These are phyloP conservation scores for Diaporthe ampelina DNA, from an alignment of 2,329 filamentous ascomycete genomes.

Conservation along the genomic window DNA sequence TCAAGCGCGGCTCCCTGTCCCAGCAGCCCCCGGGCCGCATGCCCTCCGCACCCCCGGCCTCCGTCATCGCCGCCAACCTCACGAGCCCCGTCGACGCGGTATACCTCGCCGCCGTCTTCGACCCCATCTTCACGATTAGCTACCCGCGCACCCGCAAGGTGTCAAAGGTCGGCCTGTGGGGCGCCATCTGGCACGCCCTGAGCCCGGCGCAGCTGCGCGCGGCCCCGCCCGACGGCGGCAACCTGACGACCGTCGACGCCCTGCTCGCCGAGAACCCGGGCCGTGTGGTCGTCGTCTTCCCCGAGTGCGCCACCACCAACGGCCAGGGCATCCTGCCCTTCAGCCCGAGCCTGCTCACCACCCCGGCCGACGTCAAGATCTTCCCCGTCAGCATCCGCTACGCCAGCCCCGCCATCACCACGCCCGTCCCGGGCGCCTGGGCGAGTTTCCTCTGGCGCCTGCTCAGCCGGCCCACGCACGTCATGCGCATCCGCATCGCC, in stretches of 20 bases:
- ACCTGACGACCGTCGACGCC: conserved; percentile 73
- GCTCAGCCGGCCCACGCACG: conserved; percentile 86
- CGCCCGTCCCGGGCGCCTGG: conserved; percentile 84
- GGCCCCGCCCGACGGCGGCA: conserved; percentile 58
- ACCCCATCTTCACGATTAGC: conserved; percentile 91
- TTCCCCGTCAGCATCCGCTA: conserved; percentile 94
- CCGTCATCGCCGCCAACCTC: conserved; percentile 90
- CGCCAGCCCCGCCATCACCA: conserved; percentile 89
- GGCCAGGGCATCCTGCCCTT: conserved; percentile 90
- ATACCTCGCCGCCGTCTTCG: conserved; percentile 95
- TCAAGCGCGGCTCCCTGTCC: conserved; percentile 89
- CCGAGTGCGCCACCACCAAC: conserved; percentile 95
- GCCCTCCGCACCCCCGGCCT: conserved; percentile 75
- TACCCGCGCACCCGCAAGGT: conserved; percentile 83
- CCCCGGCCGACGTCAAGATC: conserved; percentile 78
- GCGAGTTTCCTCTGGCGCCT: conserved; percentile 86
- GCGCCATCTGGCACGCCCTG: conserved; percentile 82
- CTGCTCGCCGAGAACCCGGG: conserved; percentile 78
- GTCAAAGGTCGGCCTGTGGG: conserved; percentile 80
- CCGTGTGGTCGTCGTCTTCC: conserved; percentile 87
- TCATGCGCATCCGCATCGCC: conserved; percentile 91
- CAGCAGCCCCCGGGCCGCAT: conserved; percentile 81
- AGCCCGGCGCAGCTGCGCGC: conserved; percentile 63
- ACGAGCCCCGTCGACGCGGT: conserved; percentile 94
- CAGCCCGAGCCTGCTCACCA: conserved; percentile 80